These are phyloP conservation scores for Carallia brachiata DNA, from an alignment of 345 rosid genomes.

Conservation along the genomic window DNA sequence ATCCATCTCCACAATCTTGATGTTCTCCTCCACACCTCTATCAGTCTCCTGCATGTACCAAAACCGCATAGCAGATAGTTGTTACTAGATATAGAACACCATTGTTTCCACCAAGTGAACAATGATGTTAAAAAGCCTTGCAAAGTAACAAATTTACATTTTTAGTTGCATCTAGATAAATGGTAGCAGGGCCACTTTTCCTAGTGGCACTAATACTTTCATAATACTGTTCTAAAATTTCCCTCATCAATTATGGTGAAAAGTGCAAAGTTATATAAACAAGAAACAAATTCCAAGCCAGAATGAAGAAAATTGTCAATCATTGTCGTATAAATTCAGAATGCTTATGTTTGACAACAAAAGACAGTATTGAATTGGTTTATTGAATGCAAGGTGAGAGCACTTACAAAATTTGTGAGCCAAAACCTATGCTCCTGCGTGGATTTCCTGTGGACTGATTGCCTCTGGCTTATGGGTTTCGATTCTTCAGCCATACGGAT, in stretches of 20 bases:
- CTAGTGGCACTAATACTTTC: no score
- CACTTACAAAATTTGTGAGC: constrained; percentile 43
- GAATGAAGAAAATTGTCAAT: background rate
- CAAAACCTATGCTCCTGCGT: constrained; percentile 38
- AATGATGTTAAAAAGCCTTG: no score
- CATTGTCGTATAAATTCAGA: background rate
- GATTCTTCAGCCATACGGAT: constrained; percentile 49
- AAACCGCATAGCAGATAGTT: background rate
- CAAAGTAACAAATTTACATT: no score
- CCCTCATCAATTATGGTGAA: no score
- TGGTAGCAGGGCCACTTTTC: background rate
- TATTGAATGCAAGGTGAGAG: background rate
- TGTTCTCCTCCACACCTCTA: constrained; percentile 56
- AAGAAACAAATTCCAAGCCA: background rate
- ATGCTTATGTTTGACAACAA: background rate
- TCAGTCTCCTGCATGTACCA: constrained; percentile 46
- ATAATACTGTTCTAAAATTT: no score
- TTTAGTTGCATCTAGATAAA: background rate
- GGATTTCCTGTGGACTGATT: constrained; percentile 50
- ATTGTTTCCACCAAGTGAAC: no score
- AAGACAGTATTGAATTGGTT: background rate
- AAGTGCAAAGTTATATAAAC: background rate
- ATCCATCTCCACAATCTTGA: constrained; percentile 88
- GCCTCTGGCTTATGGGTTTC: constrained; percentile 41
- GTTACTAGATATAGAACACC: no score